A percentile compares a stretch with the other conserved stretches of the same genome.
These are phyloP conservation scores for Gloeophyllum trabeum DNA, from an alignment of 768 basidiomycete genomes.

Conservation along the genomic window DNA sequence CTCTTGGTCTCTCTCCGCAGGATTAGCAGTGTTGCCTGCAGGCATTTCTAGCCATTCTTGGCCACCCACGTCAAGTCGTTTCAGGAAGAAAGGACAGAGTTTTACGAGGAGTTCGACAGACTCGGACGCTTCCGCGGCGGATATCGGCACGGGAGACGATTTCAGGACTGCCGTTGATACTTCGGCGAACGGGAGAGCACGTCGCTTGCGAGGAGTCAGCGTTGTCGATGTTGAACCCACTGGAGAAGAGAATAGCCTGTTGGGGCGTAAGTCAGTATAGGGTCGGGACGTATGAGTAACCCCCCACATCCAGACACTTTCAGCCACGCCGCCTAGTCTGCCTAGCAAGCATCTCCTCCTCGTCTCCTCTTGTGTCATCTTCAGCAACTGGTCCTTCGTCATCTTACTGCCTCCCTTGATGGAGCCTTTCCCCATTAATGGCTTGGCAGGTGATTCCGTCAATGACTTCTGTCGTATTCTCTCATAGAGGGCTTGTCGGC, in stretches of 20 bases:
- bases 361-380: conserved; percentile 70
- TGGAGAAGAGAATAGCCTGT: conserved; percentile 66
- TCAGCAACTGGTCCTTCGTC: conserved; percentile 55
- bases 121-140: conserved; percentile 65
- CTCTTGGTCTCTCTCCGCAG: conserved; percentile 6
- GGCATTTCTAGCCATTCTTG: conserved; percentile 54
- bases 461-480: conserved; percentile 67
- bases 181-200: conserved; percentile 55
- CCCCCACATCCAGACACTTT: conserved; percentile 84
- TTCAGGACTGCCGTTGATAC: conserved; percentile 63
- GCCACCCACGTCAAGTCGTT: conserved; percentile 45
- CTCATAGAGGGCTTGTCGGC: conserved; percentile 73
- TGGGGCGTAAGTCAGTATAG: background rate
- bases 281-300: conserved; percentile 8
- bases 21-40: conserved; percentile 26
- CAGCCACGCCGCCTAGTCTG: conserved; percentile 70
- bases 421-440: conserved; percentile 17
- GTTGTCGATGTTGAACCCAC: conserved; percentile 36
- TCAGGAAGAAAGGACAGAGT: conserved; percentile 76
- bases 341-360: conserved; percentile 68
- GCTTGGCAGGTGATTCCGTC: conserved; percentile 54
- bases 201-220: conserved; percentile 55
- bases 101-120: conserved; percentile 54
- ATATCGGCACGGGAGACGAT: conserved; percentile 74
- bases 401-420: conserved; percentile 33